These are phyloP conservation scores for Mimosa bimucronata DNA, from an alignment of 306 rosid species.

Conservation along the genomic window DNA sequence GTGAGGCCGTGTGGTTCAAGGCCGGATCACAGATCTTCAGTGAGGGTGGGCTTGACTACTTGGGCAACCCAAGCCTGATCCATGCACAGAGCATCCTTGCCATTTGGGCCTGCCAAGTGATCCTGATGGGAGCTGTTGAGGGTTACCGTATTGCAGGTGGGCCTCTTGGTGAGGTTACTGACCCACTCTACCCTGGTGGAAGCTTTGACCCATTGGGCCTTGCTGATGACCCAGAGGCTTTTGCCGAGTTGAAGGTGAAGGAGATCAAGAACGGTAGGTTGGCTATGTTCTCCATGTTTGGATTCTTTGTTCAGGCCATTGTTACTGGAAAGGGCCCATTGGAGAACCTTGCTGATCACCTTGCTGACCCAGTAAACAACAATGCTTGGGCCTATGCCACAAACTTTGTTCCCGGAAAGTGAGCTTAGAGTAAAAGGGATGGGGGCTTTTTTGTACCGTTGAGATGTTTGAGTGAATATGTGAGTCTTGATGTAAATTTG, in stretches of 20 bases:
- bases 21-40: neutral
- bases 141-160: neutral
- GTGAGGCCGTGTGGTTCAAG: neutral
- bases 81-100: neutral
- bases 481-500: neutral
- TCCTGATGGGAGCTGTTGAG: slow-evolving; percentile 1
- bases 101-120: neutral
- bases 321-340: neutral
- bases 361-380: neutral
- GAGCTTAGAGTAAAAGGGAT: neutral
- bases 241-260: slow-evolving; percentile 1
- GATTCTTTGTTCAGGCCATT: neutral
- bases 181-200: neutral
- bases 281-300: slow-evolving; percentile 3
- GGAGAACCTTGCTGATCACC: neutral
- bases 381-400: neutral
- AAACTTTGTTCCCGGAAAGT: slow-evolving; percentile 4
- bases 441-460: neutral
- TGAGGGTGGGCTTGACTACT: neutral
- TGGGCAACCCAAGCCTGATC: slow-evolving; percentile 1
- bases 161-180: neutral
- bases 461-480: neutral
- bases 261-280: neutral
- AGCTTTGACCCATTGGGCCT: neutral
- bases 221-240: neutral